phyloP scores from a whole-genome alignment of 2,329 filamentous ascomycete genomes.

The Dactylella cylindrospora region DNA sequence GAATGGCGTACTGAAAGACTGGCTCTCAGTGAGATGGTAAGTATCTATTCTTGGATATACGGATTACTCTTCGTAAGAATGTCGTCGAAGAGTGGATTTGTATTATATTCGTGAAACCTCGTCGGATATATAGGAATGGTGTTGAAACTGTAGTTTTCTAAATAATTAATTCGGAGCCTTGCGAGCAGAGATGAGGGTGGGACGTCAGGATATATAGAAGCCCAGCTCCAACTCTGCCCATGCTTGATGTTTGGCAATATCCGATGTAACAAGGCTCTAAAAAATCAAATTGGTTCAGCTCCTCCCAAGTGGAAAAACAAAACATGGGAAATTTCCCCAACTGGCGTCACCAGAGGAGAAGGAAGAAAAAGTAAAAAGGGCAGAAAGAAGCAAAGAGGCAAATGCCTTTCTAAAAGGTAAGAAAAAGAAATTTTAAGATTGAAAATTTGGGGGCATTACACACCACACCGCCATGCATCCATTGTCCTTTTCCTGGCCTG shows the following conservation, averaged over 20 bases:
- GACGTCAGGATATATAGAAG: slow-evolving; percentile 43
- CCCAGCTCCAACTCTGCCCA: slow-evolving; percentile 4
- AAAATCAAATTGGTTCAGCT: slow-evolving; percentile 44
- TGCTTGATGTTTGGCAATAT: slow-evolving; percentile 36
- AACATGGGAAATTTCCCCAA: too few relatives aligned
- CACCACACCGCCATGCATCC: slow-evolving; percentile 30
- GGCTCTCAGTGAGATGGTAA: slow-evolving; percentile 1
- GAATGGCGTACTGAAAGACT: slow-evolving; percentile 6
- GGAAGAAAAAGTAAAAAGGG: slow-evolving; percentile 4
- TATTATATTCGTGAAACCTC: slow-evolving; percentile 39
- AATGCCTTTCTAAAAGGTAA: not conserved
- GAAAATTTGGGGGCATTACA: slow-evolving; percentile 42
- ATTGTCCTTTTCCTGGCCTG: slow-evolving; percentile 41
- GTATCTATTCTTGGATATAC: slow-evolving; percentile 19
- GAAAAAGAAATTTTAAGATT: slow-evolving; percentile 38
- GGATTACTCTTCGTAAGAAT: too few relatives aligned
- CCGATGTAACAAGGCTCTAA: slow-evolving; percentile 37
- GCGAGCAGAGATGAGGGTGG: slow-evolving; percentile 36
- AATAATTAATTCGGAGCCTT: slow-evolving; percentile 34
- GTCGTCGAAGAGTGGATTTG: slow-evolving; percentile 9
- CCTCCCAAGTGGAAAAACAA: slow-evolving; percentile 43
- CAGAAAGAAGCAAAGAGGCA: too few relatives aligned
- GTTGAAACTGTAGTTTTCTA: slow-evolving; percentile 31
- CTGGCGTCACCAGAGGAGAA: not conserved
- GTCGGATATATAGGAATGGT: slow-evolving; percentile 22